Conservation (phyloP, 371 early-diverging fungal species). For the Mucor plumbeus region DNA sequence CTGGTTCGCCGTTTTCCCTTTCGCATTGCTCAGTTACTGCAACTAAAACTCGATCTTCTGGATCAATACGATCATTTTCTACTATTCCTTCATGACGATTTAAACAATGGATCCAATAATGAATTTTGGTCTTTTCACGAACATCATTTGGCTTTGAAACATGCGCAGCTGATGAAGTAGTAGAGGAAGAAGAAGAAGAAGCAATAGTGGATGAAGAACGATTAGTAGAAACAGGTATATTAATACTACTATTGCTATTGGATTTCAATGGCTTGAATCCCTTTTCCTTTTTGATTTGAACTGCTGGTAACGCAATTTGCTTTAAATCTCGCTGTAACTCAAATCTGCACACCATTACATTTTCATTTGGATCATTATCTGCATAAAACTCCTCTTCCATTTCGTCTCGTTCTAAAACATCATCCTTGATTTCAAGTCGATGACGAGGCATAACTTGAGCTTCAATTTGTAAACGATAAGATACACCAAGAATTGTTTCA, state of each 20-base stretch:
- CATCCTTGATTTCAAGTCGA: slow-evolving; percentile 24
- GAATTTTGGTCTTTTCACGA: slow-evolving; percentile 34
- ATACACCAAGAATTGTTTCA: slow-evolving; percentile 39
- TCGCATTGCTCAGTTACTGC: slow-evolving; percentile 45
- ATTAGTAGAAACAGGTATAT: not conserved
- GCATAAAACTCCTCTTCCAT: slow-evolving; percentile 3
- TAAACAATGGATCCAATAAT: slow-evolving; percentile 50
- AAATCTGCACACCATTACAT: slow-evolving; percentile 42
- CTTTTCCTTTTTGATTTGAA: slow-evolving; percentile 13
- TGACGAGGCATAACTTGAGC: slow-evolving; percentile 39
- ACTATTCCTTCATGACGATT: slow-evolving; percentile 39
- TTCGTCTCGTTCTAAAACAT: slow-evolving; percentile 4
- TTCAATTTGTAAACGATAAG: slow-evolving; percentile 45
- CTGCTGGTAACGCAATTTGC: slow-evolving; percentile 9
- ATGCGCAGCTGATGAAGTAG: not conserved
- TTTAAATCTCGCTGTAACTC: slow-evolving; percentile 40
- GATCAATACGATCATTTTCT: slow-evolving; percentile 34
- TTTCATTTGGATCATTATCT: slow-evolving; percentile 17
- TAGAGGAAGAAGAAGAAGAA: not conserved
- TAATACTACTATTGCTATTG: not conserved
- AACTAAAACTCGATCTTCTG: slow-evolving; percentile 47
- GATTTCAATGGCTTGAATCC: slow-evolving; percentile 1
- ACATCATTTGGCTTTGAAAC: not conserved
- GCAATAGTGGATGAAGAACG: not conserved
- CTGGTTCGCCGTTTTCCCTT: slow-evolving; percentile 25